Conservation (phyloP, 345 rosid genomes). For the Stellera chamaejasme region DNA sequence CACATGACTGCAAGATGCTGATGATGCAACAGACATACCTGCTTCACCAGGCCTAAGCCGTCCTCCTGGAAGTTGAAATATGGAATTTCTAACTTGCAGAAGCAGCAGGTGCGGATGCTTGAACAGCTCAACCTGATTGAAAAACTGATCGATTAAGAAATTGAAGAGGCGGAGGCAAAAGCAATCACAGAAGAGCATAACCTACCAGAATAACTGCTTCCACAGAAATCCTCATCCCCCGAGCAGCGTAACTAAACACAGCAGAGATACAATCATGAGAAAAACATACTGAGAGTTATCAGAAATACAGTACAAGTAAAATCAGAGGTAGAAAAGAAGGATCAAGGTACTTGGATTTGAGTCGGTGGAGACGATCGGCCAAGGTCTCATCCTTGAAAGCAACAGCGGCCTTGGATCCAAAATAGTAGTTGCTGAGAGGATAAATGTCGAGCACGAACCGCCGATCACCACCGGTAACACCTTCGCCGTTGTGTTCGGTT, state of each 20-base stretch:
- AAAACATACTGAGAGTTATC: neutral
- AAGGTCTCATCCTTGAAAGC: constrained; percentile 41
- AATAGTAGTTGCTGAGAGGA: constrained; percentile 69
- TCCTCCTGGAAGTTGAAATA: constrained; percentile 82
- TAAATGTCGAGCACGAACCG: constrained; percentile 39
- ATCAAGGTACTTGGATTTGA: constrained; percentile 53
- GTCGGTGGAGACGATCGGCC: constrained; percentile 50
- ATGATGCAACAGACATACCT: constrained; percentile 29
- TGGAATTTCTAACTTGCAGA: constrained; percentile 59
- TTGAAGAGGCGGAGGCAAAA: neutral
- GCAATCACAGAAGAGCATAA: constrained; percentile 6
- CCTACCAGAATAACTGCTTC: constrained; percentile 78
- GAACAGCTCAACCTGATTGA: constrained; percentile 72
- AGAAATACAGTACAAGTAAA: constrained; percentile 1
- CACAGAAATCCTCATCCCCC: constrained; percentile 77
- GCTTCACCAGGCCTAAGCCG: constrained; percentile 74
- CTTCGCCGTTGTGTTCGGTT: too few relatives aligned
- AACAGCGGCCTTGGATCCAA: constrained; percentile 62
- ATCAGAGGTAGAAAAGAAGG: neutral
- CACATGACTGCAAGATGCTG: too few relatives aligned
- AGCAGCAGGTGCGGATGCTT: constrained; percentile 78
- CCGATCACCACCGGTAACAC: constrained; percentile 4
- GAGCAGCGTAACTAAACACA: constrained; percentile 43
- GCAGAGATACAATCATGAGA: neutral
- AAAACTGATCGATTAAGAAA: constrained; percentile 2